Evolutionary conservation across 2,329 filamentous ascomycete species (phyloP), one percentile per base, ranked within the genome.

Genomic region (Aspergillus vadensis): DNA sequence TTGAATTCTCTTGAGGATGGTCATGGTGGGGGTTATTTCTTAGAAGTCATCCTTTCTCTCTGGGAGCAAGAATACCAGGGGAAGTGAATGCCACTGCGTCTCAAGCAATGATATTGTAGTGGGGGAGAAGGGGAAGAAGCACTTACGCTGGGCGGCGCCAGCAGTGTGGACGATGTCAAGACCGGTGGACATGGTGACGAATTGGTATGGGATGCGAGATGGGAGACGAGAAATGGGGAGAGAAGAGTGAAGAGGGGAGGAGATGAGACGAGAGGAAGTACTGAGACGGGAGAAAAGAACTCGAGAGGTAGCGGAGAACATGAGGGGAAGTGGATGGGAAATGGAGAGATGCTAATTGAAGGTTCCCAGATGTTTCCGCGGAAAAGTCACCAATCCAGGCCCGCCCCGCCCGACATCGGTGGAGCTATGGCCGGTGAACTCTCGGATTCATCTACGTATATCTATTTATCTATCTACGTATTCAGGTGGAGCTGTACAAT

Each of bases 101-200:
- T 36, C 4, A 36, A 1, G 51, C 21, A n/a, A 54, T 54, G 51
- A 21, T 14, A 23, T 15, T 15, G 15, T 25, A 19, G 17, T 36
- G 3, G n/a, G n/a, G 12, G 32, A 12, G 25, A 36, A 3, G 27
- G 6, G 53, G 25, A 43, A 5, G 25, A 5, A 41, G 51, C 14
- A 76, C 78, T 70, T 74, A 81, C 79, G 78, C 70, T 79, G 79
- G 68, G 77, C 79, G 55, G 79, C 79, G 59, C 78, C 76, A 68
- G 76, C 74, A 38, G 78, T 70, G 62, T 75, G 75, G 65, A 81
- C 70, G 53, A 69, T 63, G 43, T 74, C 74, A 68, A 79, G 72
- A 62, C 70, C 68, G 67, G 76, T 75, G 68, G 76, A 74, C 76
- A 78, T 78, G 59, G 64, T 68, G 65, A 59, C 67, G 58, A 57